Conservation (phyloP, 2,329 filamentous ascomycete genomes). For the Cadophora sp. region DNA sequence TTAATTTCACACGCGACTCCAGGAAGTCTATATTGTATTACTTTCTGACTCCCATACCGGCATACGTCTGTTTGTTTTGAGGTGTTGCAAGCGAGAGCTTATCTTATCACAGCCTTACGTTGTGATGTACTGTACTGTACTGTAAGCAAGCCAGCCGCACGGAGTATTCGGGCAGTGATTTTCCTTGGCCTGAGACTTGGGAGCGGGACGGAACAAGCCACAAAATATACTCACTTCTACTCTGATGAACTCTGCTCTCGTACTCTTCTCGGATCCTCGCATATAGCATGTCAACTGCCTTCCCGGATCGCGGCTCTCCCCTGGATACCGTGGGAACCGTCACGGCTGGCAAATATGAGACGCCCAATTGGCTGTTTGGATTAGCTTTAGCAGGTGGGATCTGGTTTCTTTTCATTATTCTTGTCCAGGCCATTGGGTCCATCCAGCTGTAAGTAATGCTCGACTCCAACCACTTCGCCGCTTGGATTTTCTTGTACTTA, state of each 20-base stretch:
- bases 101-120: background rate
- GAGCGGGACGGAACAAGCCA: background rate
- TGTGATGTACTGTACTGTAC: too few relatives aligned
- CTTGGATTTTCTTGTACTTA: background rate
- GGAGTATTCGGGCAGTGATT: background rate
- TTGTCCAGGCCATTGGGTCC: constrained; percentile 63
- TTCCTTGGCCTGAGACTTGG: background rate
- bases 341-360: constrained; percentile 26
- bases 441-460: constrained; percentile 55
- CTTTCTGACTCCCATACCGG: too few relatives aligned
- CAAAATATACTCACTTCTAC: background rate
- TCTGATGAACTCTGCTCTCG: background rate
- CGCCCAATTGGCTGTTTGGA: constrained; percentile 33
- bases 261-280: background rate
- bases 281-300: background rate
- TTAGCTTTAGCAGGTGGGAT: constrained; percentile 56
- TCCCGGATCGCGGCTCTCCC: background rate
- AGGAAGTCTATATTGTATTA: too few relatives aligned
- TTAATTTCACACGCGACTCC: too few relatives aligned
- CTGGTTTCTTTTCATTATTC: constrained; percentile 59
- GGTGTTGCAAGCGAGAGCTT: background rate
- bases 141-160: background rate
- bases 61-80: background rate
- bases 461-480: background rate
- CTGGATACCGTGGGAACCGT: background rate